Percentiles rank a stretch among this genome's conserved stretches.
These are phyloP conservation scores for Phytophthora pistaciae DNA, from an alignment of 352 stramenopile species.

Conservation along the genomic window DNA sequence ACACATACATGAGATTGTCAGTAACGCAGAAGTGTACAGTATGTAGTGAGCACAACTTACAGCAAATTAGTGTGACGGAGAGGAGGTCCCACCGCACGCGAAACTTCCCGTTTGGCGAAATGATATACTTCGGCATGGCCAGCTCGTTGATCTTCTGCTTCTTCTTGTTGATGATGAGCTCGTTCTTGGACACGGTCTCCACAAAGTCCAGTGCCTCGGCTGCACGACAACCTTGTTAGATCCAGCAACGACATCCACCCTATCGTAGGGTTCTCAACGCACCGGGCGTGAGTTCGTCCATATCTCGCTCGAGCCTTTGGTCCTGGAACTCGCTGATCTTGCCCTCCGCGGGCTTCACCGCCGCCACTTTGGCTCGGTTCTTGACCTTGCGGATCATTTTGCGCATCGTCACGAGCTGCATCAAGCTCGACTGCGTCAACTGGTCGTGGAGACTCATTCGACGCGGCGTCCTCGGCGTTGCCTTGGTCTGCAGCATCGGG, in stretches of 20 bases:
- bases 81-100: constrained; percentile 80
- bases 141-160: constrained; percentile 86
- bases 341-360: constrained; percentile 33
- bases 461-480: constrained; percentile 5
- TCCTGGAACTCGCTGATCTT: constrained; percentile 43
- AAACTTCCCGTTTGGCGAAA: constrained; percentile 82
- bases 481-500: too few relatives aligned
- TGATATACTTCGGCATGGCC: constrained; percentile 79
- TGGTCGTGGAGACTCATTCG: constrained; percentile 28
- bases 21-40: too few relatives aligned
- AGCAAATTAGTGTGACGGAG: constrained; percentile 77
- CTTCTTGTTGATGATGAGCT: constrained; percentile 90
- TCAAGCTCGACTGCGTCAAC: constrained; percentile 53
- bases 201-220: constrained; percentile 84
- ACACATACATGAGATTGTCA: neutral
- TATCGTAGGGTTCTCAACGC: neutral
- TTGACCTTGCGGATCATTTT: constrained; percentile 71
- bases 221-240: constrained; percentile 29
- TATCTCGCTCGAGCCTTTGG: constrained; percentile 57
- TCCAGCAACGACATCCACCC: neutral
- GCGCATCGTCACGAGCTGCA: constrained; percentile 65
- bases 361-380: constrained; percentile 58
- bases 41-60: constrained; percentile 33
- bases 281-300: constrained; percentile 87
- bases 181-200: constrained; percentile 76